Evolutionary conservation across 148 eudicot genomes (phyloP), one percentile per base, ranked within the genome.

Genomic region (Cornus kousa): DNA sequence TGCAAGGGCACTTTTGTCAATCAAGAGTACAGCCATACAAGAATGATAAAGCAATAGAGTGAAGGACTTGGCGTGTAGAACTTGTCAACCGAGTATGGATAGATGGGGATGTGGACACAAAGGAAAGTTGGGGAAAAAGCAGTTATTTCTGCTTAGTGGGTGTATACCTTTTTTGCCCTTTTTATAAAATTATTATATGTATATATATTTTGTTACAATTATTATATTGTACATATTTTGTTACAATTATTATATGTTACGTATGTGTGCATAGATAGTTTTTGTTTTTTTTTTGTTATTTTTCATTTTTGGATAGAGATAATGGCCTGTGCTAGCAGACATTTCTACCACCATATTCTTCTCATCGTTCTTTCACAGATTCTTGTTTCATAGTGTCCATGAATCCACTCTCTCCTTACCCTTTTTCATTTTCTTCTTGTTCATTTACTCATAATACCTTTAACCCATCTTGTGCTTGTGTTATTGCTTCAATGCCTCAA

Each of bases 261-360:
- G 46, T 37, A 64, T 35, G 67, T 53, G 75, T 66, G 69, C 39
- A 66, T 9, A 70, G 79, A 77, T 77, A 77, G 68, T 50, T 9
- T 43, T 43, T 43, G 48, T 43, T 43, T 43, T 43, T 0, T 43
- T 43, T 0, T 35, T 35, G 48, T 43, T 43, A 43, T 43, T 43
- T 43, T 43, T 43, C 48, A 43, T 43, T 43, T 43, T 0, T 43
- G 48, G 10, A 70, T 60, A 60, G 65, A 74, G 77, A 81, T 82
- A 82, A 82, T 85, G 83, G 80, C 80, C 66, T 77, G 75, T 79
- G 82, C 83, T 81, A 83, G 82, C 79, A 77, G 77, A 81, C 87
- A 79, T 81, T 74, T 85, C 50, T 67, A 59, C 86, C 32, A 33
- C 86, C 85, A 80, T 82, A 78, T 82, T 87, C 83, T 73, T 79